phyloP scores from a whole-genome alignment of 176 grass and related monocot genomes.

The Musa troglodytarum region DNA sequence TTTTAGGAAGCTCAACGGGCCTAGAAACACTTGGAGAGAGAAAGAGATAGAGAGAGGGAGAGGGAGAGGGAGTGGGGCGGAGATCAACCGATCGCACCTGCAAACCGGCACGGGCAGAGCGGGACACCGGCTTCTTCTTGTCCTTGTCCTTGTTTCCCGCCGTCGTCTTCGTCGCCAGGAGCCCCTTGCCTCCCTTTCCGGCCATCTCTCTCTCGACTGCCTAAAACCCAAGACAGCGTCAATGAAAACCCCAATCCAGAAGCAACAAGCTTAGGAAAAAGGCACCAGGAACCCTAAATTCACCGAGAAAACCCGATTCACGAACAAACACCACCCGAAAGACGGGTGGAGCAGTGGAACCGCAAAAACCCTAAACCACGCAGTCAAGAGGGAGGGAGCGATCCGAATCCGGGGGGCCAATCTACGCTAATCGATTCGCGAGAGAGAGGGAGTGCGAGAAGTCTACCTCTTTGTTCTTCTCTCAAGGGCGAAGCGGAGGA shows the following conservation, averaged over 20 bases:
- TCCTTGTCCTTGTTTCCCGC: conserved; percentile 24
- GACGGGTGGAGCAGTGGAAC: neutral
- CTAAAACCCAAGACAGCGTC: neutral
- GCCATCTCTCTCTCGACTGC: conserved; percentile 11
- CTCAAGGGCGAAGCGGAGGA: no score
- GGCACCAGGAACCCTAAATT: neutral
- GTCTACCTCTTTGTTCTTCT: neutral
- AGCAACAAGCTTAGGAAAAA: neutral
- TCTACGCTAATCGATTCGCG: neutral
- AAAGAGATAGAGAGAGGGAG: neutral
- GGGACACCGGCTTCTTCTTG: conserved; percentile 17
- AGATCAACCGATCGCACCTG: conserved; percentile 3
- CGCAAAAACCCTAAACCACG: neutral
- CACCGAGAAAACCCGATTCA: neutral
- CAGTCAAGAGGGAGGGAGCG: no score
- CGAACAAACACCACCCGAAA: neutral
- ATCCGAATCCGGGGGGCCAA: neutral
- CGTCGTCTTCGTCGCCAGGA: conserved; percentile 18
- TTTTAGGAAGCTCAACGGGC: no score
- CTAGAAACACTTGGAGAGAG: neutral
- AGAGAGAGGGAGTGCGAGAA: neutral
- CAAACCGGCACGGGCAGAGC: conserved; percentile 17
- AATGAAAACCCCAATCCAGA: neutral
- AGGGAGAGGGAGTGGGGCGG: neutral
- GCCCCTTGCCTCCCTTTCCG: conserved; percentile 18